Evolutionary conservation across 2,329 filamentous ascomycete genomes (phyloP), one percentile per base, ranked within the genome.

Genomic region (Apiospora malaysiana): DNA sequence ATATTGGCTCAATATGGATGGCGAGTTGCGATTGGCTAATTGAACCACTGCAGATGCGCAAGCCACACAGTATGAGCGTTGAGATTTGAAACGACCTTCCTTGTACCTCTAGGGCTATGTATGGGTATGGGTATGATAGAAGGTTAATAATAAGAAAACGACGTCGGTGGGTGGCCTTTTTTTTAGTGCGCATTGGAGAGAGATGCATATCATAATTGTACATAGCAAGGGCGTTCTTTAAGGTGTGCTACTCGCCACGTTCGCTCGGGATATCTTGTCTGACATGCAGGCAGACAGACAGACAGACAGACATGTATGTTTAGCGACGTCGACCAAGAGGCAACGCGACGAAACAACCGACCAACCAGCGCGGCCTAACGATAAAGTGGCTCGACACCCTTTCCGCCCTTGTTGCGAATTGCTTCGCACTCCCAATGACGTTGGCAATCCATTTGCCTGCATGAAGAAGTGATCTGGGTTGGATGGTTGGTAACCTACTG

Each of bases 311-410:
- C 56, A n/a, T n/a, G 25, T 16, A 3, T 63, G n/a, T n/a, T n/a
- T 63, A 40, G 56, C 56, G 56, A 63, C 3, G 56, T 14, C n/a
- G 32, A 23, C 32, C n/a, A 40, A 32, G 32, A 32, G 32, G 32
- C 32, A 32, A 32, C 32, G 32, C 32, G 6, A 32, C 32, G 56
- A 63, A 63, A 63, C 56, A 63, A 63, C 56, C 21, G 32, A 14
- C 56, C 56, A 63, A 63, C 56, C 56, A 63, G 32, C 3, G 32
- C 32, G 40, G 27, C 32, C 16, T 21, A 23, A 18, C 32, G 32
- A 40, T 63, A 63, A n/a, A 63, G 56, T 63, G 56, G 56, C 32
- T 63, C 56, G 56, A 63, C 56, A 63, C 56, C 56, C 32, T 32
- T 32, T 32, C 32, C 32, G 3, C 32, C 32, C 32, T 63, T 40